Percentiles rank a stretch among this genome's conserved stretches.
Conservation (phyloP, 83 land plant genomes). For the Picea engelmannii region DNA sequence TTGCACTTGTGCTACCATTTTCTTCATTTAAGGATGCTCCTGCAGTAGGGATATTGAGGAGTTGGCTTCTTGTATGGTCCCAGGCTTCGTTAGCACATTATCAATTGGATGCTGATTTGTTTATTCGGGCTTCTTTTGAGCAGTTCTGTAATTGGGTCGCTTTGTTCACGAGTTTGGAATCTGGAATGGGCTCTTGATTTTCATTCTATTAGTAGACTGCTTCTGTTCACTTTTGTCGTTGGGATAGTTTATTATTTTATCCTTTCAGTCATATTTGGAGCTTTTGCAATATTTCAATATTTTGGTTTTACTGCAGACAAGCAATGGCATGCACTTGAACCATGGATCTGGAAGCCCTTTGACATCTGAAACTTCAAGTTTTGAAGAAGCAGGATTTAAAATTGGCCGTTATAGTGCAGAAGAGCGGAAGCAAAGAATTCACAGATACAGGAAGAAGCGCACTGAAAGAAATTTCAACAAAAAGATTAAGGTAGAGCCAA, state of each 20-base stretch:
- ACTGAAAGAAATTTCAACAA: slow-evolving; percentile 75
- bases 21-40: not conserved
- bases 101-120: not conserved
- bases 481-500: slow-evolving; percentile 61
- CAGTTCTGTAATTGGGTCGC: not conserved
- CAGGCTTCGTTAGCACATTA: not conserved
- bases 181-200: not conserved
- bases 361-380: slow-evolving; percentile 38
- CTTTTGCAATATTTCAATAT: slow-evolving; percentile 2
- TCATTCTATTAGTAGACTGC: not conserved
- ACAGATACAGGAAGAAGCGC: slow-evolving; percentile 70
- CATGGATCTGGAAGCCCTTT: slow-evolving; percentile 17
- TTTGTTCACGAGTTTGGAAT: no score
- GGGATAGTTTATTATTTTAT: not conserved
- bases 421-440: slow-evolving; percentile 66
- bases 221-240: not conserved
- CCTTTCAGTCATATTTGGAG: not conserved
- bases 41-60: not conserved
- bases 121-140: not conserved
- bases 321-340: slow-evolving; percentile 24
- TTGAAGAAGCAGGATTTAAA: slow-evolving; percentile 52
- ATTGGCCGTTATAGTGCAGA: slow-evolving; percentile 61
- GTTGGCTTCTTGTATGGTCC: not conserved
- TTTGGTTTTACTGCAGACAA: slow-evolving; percentile 16
- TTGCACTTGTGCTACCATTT: not conserved